These are phyloP conservation scores for Takakia lepidozioides DNA, from an alignment of 225 moss, liverwort and hornwort genomes.

Conservation along the genomic window DNA sequence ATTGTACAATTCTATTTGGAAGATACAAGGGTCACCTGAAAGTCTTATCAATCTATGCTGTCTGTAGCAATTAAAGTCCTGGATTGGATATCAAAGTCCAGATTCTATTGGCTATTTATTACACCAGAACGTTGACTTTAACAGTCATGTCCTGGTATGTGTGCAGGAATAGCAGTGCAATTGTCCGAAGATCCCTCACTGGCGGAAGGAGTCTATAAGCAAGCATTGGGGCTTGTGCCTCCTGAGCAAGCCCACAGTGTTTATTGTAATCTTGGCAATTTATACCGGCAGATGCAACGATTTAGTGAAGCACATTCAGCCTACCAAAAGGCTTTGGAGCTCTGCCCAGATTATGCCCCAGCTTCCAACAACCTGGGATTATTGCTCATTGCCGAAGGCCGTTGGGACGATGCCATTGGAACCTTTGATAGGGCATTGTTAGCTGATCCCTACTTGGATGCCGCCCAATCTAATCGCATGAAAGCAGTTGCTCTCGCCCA, in stretches of 20 bases:
- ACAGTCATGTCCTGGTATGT: not conserved
- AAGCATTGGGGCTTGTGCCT: slow-evolving; percentile 35
- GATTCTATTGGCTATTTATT: too few relatives aligned
- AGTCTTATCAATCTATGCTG: too few relatives aligned
- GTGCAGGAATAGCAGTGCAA: slow-evolving; percentile 47
- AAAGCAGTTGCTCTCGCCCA: slow-evolving; percentile 52
- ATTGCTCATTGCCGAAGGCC: slow-evolving; percentile 36
- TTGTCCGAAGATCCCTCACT: slow-evolving; percentile 49
- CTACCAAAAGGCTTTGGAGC: slow-evolving; percentile 38
- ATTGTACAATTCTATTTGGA: too few relatives aligned
- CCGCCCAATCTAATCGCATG: slow-evolving; percentile 57
- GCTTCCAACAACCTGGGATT: slow-evolving; percentile 56
- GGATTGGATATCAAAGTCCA: too few relatives aligned
- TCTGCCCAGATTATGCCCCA: slow-evolving; percentile 59
- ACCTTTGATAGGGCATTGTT: slow-evolving; percentile 40
- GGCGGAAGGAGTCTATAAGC: slow-evolving; percentile 54
- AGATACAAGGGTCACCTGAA: too few relatives aligned
- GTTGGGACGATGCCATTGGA: slow-evolving; percentile 40
- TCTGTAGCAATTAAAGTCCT: too few relatives aligned
- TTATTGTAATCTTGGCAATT: slow-evolving; percentile 50
- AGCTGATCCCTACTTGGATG: slow-evolving; percentile 42
- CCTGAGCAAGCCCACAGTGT: slow-evolving; percentile 49
- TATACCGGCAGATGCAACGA: slow-evolving; percentile 49
- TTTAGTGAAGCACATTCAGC: slow-evolving; percentile 38
- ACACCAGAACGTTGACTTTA: too few relatives aligned